These are phyloP conservation scores for Cyberlindnera subsufficiens DNA, from an alignment of 805 yeast genomes.

Conservation along the genomic window DNA sequence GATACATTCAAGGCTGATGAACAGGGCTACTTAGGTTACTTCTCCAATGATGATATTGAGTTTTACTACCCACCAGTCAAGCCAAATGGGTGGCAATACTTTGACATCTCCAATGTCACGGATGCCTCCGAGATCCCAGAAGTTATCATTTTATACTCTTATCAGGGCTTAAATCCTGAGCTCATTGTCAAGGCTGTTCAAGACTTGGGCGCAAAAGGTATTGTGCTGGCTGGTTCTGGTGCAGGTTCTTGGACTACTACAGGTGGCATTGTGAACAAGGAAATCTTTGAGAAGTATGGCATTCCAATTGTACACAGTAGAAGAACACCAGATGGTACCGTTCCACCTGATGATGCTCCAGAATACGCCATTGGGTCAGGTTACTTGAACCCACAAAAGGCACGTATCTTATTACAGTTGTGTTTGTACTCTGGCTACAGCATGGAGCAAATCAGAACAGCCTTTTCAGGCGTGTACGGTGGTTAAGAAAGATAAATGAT, in stretches of 20 bases:
- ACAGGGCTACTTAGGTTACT: slow-evolving; percentile 64
- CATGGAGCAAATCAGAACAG: slow-evolving; percentile 27
- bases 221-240: slow-evolving; percentile 64
- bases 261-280: slow-evolving; percentile 39
- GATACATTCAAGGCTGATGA: slow-evolving; percentile 64
- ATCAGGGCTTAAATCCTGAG: slow-evolving; percentile 49
- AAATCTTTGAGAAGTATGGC: slow-evolving; percentile 27
- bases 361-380: slow-evolving; percentile 47
- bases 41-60: slow-evolving; percentile 57
- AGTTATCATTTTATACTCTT: slow-evolving; percentile 53
- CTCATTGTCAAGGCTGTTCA: slow-evolving; percentile 40
- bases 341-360: slow-evolving; percentile 44
- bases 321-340: slow-evolving; percentile 63
- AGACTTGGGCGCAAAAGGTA: slow-evolving; percentile 41
- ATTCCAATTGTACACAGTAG: slow-evolving; percentile 57
- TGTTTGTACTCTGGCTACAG: slow-evolving; percentile 35
- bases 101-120: slow-evolving; percentile 28
- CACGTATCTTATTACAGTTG: slow-evolving; percentile 51
- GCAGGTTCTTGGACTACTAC: slow-evolving; percentile 48
- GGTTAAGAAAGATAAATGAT: slow-evolving; percentile 17
- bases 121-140: slow-evolving; percentile 25
- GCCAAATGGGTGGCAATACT: slow-evolving; percentile 29
- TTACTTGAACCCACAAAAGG: slow-evolving; percentile 58
- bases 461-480: slow-evolving; percentile 36
- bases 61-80: slow-evolving; percentile 55